A percentile compares a stretch with the other conserved stretches of the same genome.
phyloP scores from a whole-genome alignment of 345 rosid genomes.

The Eucalyptus polybractea region DNA sequence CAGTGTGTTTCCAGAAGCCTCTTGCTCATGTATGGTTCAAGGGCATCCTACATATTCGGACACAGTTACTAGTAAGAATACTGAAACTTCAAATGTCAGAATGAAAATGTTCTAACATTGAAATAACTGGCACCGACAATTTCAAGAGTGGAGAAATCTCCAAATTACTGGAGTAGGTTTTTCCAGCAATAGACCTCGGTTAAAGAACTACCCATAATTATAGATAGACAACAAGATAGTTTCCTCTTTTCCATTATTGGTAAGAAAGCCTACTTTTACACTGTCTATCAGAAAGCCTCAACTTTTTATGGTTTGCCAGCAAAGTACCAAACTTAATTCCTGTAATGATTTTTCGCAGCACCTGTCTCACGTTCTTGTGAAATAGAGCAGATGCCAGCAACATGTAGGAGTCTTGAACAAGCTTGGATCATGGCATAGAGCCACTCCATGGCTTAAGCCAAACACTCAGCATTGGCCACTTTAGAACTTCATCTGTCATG shows the following conservation, averaged over 20 bases:
- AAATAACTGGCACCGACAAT: not conserved
- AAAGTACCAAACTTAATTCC: not conserved
- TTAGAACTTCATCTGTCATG: not conserved
- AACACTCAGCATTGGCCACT: not conserved
- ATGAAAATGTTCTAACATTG: not conserved
- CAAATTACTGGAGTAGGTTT: not conserved
- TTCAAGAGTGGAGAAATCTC: not conserved
- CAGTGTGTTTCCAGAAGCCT: constrained; percentile 67
- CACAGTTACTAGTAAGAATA: not conserved
- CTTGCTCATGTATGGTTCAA: constrained; percentile 82
- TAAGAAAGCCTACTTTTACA: not conserved
- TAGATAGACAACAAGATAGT: not conserved
- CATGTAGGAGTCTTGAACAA: not conserved
- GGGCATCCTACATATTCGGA: constrained; percentile 43
- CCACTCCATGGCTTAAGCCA: not conserved
- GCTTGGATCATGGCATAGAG: not conserved
- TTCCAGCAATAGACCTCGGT: not conserved
- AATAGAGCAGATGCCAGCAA: not conserved
- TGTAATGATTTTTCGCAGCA: not conserved
- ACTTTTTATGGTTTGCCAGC: not conserved
- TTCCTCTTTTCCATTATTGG: not conserved
- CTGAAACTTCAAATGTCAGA: not conserved
- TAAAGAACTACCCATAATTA: not conserved
- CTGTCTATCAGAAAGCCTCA: not conserved
- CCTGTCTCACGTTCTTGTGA: not conserved